Conservation (phyloP, 164 flowering plant species). For the Nelumbo lutea region DNA sequence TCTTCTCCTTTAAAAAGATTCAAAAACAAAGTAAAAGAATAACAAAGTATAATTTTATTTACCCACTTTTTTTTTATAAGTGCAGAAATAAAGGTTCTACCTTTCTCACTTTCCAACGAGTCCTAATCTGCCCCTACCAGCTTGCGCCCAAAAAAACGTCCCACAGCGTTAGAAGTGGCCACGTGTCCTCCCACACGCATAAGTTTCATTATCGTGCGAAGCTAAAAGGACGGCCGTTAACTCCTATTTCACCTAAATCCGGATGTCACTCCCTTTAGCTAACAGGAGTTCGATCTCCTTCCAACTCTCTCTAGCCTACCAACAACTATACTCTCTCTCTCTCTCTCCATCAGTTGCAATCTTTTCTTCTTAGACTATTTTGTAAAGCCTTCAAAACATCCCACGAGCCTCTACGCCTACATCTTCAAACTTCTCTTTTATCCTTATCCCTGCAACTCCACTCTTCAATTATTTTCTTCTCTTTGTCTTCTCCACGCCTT, state of each 20-base stretch:
- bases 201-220: too few relatives aligned
- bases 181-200: too few relatives aligned
- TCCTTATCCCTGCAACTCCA: constrained; percentile 28
- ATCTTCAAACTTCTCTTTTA: constrained; percentile 11
- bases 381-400: constrained; percentile 17
- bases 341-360: constrained; percentile 15
- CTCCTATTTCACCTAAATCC: too few relatives aligned
- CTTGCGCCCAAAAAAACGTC: too few relatives aligned
- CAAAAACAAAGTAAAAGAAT: background rate
- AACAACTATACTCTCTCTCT: background rate
- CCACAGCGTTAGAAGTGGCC: too few relatives aligned
- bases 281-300: constrained; percentile 9
- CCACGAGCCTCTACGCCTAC: constrained; percentile 30
- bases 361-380: constrained; percentile 1
- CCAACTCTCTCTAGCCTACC: constrained; percentile 9
- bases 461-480: constrained; percentile 31
- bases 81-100: too few relatives aligned
- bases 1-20: too few relatives aligned
- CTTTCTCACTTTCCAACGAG: too few relatives aligned
- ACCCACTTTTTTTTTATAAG: too few relatives aligned
- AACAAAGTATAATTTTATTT: background rate
- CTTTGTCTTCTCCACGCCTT: constrained; percentile 18
- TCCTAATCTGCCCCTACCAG: too few relatives aligned
- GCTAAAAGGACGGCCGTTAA: too few relatives aligned
- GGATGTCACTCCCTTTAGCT: too few relatives aligned